Conservation (phyloP, 2,329 filamentous ascomycete genomes). For the Aspergillus hortae region DNA sequence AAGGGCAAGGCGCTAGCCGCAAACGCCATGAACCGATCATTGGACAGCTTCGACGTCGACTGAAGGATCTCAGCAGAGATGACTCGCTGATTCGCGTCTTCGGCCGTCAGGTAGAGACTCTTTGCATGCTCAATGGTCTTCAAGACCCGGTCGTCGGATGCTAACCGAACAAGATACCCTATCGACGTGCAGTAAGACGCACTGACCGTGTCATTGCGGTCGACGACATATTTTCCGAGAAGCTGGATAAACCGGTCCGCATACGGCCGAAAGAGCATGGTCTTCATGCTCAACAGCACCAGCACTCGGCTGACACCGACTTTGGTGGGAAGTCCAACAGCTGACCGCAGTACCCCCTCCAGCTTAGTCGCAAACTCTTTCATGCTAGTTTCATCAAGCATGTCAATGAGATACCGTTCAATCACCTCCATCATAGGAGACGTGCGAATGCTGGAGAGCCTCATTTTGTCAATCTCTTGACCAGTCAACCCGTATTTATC, state of each 20-base stretch:
- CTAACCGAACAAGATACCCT: slow-evolving; percentile 73
- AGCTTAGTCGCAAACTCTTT: slow-evolving; percentile 67
- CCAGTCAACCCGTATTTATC: slow-evolving; percentile 78
- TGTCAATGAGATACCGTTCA: slow-evolving; percentile 74
- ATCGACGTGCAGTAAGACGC: slow-evolving; percentile 81
- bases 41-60: slow-evolving; percentile 78
- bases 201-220: slow-evolving; percentile 91
- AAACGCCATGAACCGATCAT: slow-evolving; percentile 79
- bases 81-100: slow-evolving; percentile 70
- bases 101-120: slow-evolving; percentile 74
- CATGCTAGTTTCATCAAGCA: slow-evolving; percentile 77
- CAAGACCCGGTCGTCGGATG: slow-evolving; percentile 57
- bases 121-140: slow-evolving; percentile 55
- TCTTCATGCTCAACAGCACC: slow-evolving; percentile 76
- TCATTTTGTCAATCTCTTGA: slow-evolving; percentile 84
- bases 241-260: slow-evolving; percentile 72
- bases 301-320: slow-evolving; percentile 84
- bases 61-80: slow-evolving; percentile 80
- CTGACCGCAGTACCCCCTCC: slow-evolving; percentile 75
- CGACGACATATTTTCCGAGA: slow-evolving; percentile 76
- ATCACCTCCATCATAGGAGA: slow-evolving; percentile 92
- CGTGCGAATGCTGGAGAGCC: slow-evolving; percentile 74
- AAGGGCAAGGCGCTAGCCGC: slow-evolving; percentile 77
- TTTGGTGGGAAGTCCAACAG: slow-evolving; percentile 89
- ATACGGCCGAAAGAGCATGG: slow-evolving; percentile 69